These are phyloP conservation scores for Cyathus pygmaeus DNA, from an alignment of 1,284 basidiomycete genomes.

Conservation along the genomic window DNA sequence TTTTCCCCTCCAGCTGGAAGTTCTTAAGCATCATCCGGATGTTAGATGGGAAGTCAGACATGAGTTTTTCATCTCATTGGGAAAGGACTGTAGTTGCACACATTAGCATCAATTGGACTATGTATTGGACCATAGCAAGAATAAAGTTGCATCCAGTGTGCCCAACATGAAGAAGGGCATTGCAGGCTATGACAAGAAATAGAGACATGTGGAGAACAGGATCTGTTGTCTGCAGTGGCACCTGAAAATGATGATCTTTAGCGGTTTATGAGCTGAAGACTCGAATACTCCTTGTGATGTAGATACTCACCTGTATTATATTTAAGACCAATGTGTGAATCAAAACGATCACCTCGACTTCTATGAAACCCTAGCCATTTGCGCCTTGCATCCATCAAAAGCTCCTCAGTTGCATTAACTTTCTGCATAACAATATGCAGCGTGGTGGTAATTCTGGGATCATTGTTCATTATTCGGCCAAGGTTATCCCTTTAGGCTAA, in stretches of 20 bases:
- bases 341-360: too few relatives aligned
- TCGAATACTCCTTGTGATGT: too few relatives aligned
- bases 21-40: constrained; percentile 4
- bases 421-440: too few relatives aligned
- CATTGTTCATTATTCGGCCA: too few relatives aligned
- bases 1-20: constrained; percentile 17
- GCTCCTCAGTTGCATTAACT: too few relatives aligned
- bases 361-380: too few relatives aligned
- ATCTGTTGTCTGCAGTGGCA: constrained; percentile 9
- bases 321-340: too few relatives aligned
- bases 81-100: neutral
- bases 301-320: too few relatives aligned
- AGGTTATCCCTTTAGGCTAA: too few relatives aligned
- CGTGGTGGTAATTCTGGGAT: too few relatives aligned
- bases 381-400: too few relatives aligned
- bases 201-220: constrained; percentile 23
- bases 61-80: constrained; percentile 5
- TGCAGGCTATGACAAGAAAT: constrained; percentile 21
- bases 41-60: constrained; percentile 20
- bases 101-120: constrained; percentile 18
- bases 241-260: constrained; percentile 23
- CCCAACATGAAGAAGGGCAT: constrained; percentile 15
- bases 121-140: constrained; percentile 14
- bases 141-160: constrained; percentile 21
- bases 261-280: too few relatives aligned